Base-by-base conservation (phyloP, 352 stramenopile genomes). In the Pythium guiyangense region DNA sequence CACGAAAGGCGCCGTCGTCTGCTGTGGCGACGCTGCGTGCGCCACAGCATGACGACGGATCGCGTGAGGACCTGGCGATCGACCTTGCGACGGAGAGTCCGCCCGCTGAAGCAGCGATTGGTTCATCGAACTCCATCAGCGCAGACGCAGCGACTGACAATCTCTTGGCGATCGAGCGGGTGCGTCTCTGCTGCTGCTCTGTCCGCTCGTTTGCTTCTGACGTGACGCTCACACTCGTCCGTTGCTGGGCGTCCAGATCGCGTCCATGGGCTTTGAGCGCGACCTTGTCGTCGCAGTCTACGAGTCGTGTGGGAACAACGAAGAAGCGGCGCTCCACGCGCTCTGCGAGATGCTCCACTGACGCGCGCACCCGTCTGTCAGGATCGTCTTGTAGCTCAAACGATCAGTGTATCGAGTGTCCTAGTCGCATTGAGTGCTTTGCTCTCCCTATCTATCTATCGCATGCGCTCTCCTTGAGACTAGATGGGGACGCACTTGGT, bases 401-500 rank as follows among this genome's bases (percentile, higher is more conserved):
- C n/a, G n/a, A n/a, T n/a, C n/a, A n/a, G n/a, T n/a, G n/a, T n/a
- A n/a, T n/a, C n/a, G n/a, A n/a, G n/a, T n/a, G n/a, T n/a, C n/a
- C n/a, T n/a, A n/a, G n/a, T n/a, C n/a, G n/a, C n/a, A n/a, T 34
- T 2, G 29, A 34, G 29, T 1, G 22, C 9, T 9, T 2, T 34
- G 9, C 29, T 29, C 6, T 25, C 35, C n/a, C n/a, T n/a, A n/a
- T 34, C 26, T 52, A 52, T 52, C 6, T 39, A 39, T 15, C 25
- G 26, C 54, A 0, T 34, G 29, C 29, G n/a, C n/a, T n/a, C n/a
- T n/a, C n/a, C 9, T 34, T 2, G 5, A 34, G 5, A 22, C 50
- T 69, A 91, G 49, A 92, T 86, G 6, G 82, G 79, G 22, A 92
- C 55, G 29, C 82, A 92, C 62, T 92, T 92, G 57, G 82, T 90